Conservation (phyloP, 768 basidiomycete species). For the Pleurotus salmoneostramineus region DNA sequence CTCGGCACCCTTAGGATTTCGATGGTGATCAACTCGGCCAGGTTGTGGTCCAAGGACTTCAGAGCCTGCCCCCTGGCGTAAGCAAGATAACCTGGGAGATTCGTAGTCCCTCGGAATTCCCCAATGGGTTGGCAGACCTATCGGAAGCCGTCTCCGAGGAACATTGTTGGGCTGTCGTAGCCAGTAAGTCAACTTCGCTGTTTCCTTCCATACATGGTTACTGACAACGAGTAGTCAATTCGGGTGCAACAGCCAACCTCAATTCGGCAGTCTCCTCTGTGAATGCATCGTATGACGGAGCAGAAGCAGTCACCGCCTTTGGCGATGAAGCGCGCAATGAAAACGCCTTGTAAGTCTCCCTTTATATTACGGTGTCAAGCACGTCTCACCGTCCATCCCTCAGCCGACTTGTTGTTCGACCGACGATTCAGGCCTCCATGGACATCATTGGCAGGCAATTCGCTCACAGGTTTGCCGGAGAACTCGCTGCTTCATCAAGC, state of each 20-base stretch:
- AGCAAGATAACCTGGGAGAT: conserved; percentile 43
- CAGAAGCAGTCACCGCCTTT: conserved; percentile 45
- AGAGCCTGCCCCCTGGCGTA: conserved; percentile 17
- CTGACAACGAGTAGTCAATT: conserved; percentile 29
- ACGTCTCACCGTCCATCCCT: background rate
- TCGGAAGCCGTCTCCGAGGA: conserved; percentile 44
- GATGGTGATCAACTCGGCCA: conserved; percentile 53
- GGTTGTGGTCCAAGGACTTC: conserved; percentile 35
- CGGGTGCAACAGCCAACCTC: conserved; percentile 33
- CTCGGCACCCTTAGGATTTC: conserved; percentile 42
- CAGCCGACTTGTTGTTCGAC: conserved; percentile 29
- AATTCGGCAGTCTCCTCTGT: conserved; percentile 30
- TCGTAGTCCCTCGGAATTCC: conserved; percentile 37
- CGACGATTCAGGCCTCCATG: conserved; percentile 18
- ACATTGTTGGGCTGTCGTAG: conserved; percentile 49
- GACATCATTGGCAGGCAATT: conserved; percentile 4
- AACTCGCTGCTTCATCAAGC: conserved; percentile 18
- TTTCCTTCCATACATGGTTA: background rate
- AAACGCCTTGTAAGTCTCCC: conserved; percentile 47
- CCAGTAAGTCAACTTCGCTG: conserved; percentile 31
- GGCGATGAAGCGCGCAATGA: conserved; percentile 51
- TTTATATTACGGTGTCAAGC: background rate
- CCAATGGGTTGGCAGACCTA: conserved; percentile 38
- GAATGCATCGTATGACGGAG: conserved; percentile 43
- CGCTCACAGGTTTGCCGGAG: conserved; percentile 18